These are phyloP conservation scores for Capillidium heterosporum DNA, from an alignment of 371 early-diverging fungal species.

Conservation along the genomic window DNA sequence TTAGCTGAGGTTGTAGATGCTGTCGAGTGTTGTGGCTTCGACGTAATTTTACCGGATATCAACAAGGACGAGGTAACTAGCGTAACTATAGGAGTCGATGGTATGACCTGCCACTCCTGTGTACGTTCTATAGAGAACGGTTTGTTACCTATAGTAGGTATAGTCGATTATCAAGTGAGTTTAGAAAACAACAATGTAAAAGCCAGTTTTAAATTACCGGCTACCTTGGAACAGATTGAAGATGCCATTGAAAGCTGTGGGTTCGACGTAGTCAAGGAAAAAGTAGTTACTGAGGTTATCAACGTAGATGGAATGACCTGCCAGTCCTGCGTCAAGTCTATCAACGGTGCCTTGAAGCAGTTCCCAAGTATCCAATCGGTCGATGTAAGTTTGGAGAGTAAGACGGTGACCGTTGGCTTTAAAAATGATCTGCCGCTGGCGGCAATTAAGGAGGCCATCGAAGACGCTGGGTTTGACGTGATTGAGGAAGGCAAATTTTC, in stretches of 20 bases:
- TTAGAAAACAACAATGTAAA: constrained; percentile 17
- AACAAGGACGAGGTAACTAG: background rate
- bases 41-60: background rate
- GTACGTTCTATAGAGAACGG: constrained; percentile 41
- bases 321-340: constrained; percentile 57
- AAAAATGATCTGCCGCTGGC: constrained; percentile 8
- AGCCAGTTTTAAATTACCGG: constrained; percentile 13
- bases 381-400: constrained; percentile 23
- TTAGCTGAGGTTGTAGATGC: background rate
- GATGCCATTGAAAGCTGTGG: constrained; percentile 40
- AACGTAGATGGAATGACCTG: constrained; percentile 73
- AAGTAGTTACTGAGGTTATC: constrained; percentile 5
- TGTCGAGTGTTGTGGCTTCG: constrained; percentile 4
- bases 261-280: constrained; percentile 15
- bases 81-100: background rate
- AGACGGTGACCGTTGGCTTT: constrained; percentile 23
- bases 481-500: constrained; percentile 13
- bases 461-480: constrained; percentile 41
- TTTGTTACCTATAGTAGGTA: constrained; percentile 21
- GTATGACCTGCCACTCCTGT: background rate
- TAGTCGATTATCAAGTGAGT: constrained; percentile 22
- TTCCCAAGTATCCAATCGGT: constrained; percentile 20
- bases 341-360: constrained; percentile 22
- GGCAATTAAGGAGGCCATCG: constrained; percentile 15
- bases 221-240: constrained; percentile 10